phyloP scores from a whole-genome alignment of 192 early-diverging fungal species.

The Funneliformis geosporum region DNA sequence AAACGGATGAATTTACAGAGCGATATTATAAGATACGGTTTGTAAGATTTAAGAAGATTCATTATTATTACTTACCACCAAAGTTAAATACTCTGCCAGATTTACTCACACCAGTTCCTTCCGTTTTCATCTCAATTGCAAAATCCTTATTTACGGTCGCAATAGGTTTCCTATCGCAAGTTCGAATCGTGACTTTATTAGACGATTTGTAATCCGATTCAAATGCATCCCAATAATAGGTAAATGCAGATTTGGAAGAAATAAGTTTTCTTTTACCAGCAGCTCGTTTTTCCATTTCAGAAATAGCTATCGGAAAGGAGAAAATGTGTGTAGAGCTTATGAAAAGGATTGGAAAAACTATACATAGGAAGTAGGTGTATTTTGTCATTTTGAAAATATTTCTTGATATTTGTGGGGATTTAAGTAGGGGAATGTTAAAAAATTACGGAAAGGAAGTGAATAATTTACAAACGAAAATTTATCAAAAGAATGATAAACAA shows the following conservation, averaged over 20 bases:
- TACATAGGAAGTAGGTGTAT: neutral
- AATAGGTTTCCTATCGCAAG: neutral
- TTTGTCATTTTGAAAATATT: neutral
- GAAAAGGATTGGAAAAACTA: neutral
- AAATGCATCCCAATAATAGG: constrained; percentile 22
- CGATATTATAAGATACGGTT: neutral
- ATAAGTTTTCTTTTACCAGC: neutral
- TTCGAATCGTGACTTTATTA: neutral
- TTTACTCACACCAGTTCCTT: neutral
- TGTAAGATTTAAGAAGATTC: neutral
- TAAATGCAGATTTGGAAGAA: neutral
- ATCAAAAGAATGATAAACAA: neutral
- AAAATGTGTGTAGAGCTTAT: neutral
- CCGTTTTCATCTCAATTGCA: neutral
- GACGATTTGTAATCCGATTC: constrained; percentile 8
- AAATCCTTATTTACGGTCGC: neutral
- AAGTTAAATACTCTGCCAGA: constrained; percentile 11
- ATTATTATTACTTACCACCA: neutral
- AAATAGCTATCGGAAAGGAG: neutral
- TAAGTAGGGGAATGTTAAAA: neutral
- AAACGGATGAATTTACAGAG: too few relatives aligned
- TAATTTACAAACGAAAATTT: too few relatives aligned
- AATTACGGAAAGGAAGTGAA: too few relatives aligned
- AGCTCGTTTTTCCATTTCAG: neutral
- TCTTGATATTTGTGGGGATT: neutral